Base-by-base conservation (phyloP, 441 rosid species). In the Corymbia citriodora region DNA sequence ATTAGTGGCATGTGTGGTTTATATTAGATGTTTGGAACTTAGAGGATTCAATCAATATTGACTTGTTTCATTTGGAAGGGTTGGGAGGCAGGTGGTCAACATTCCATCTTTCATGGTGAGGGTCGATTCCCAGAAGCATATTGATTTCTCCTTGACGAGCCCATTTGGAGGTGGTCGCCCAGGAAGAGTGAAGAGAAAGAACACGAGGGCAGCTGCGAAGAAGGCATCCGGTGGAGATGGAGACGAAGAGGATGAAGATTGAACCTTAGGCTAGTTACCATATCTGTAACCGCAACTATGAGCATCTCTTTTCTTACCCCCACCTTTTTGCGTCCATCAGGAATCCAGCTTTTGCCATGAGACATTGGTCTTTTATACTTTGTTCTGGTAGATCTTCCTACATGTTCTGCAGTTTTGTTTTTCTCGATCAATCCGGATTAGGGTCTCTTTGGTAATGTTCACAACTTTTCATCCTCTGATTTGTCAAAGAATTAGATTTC, bases 101-200 rank as follows among this genome's bases (percentile, higher is more conserved):
- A 94, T 97, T 31, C 97, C 99, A 63, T 97, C 99, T 6, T 97
- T 97, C 94, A 94, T 97, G 98, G 99, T 95, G 90, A 96, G 98
- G 92, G 94, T 96, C 33, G 99, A 97, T 52, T 95, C 98, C 1
- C 96, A 96, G 92, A 96, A 96, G 68, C 98, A 96, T 83, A 93
- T 95, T 0, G 96, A 95, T 81, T 95, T 96, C 95, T 95, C 97
- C 61, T 89, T 95, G 27, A 96, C 98, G 16, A 96, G 97, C 90
- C 96, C 97, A 31, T 95, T 96, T 12, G 97, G 96, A 40, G 96
- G 96, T 83, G 96, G 96, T 16, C 96, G 97, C 31, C 95, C 97
- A 0, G 98, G 98, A 25, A 95, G 98, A 90, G 98, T 96, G 92
- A 96, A 95, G 96, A 92, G 98, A 94, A 96, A 90, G 94, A 95